Evolutionary conservation across 1,284 basidiomycete genomes (phyloP), one percentile per base, ranked within the genome.

Genomic region (Moesziomyces globuligerus): DNA sequence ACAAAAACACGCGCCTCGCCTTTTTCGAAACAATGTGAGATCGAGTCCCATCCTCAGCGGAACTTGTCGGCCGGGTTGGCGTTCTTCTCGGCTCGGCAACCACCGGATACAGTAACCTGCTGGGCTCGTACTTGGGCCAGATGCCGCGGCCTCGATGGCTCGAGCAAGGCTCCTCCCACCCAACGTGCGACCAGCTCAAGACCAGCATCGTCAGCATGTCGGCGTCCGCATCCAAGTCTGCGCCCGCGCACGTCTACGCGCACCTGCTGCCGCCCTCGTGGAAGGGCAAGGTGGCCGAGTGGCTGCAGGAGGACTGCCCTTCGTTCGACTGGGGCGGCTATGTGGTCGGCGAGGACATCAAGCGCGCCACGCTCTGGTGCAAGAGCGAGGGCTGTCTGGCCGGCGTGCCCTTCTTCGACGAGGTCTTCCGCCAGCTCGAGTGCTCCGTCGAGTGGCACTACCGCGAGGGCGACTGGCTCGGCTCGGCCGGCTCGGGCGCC

Each of bases 261-360:
- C 65, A 75, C 48, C 72, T 81, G 10, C 70, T 80, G 3, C 80
- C 78, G 1, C 78, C 78, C 3, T 74, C 74, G 7, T 80, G 77
- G 76, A 94, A 90, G 81, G 78, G 87, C 1, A 89, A 91, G 73
- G 87, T 98, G 49, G 85, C 87, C 2, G 85, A 83, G 17, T 98
- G 95, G 96, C 88, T 96, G 18, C 88, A 88, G 15, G 95, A 98
- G 84, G 95, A 98, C 82, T 92, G 91, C 0, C 96, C 95, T 2
- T 94, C 92, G 1, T 97, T 98, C 78, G 95, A 99, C 84, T 98
- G 93, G 81, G 95, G 91, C 34, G 96, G 96, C 3, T 98, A 91
- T 81, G 94, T 98, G 32, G 96, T 98, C 13, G 96, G 96, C 18
- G 94, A 98, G 77, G 90, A 87, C 7, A 85, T 87, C 44, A 89